phyloP scores from a whole-genome alignment of 768 basidiomycete species.

The Suillus lakei region DNA sequence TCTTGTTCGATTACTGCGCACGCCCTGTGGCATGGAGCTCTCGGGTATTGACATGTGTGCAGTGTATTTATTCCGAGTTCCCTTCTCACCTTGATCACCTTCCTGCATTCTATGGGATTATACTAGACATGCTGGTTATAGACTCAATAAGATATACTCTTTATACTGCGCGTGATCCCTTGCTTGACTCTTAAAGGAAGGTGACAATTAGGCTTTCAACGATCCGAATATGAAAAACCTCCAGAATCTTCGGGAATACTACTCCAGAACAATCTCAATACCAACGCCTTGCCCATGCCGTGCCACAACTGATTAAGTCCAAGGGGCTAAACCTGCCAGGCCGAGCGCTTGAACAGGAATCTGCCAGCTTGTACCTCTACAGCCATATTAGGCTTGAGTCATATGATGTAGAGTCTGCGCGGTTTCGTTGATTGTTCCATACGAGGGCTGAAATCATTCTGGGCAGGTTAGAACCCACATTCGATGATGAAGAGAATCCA shows the following conservation, averaged over 20 bases:
- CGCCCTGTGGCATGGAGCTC: not conserved
- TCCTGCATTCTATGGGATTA: not conserved
- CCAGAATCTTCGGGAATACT: not conserved
- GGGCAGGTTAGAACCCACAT: not conserved
- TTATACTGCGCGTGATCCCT: not conserved
- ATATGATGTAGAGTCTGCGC: not conserved
- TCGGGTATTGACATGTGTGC: not conserved
- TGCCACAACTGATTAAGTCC: too few relatives aligned
- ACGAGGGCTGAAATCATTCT: not conserved
- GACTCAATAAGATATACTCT: not conserved
- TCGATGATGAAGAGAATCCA: not conserved
- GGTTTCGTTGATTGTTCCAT: not conserved
- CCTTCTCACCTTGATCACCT: not conserved
- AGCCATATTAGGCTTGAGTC: not conserved
- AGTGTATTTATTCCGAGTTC: not conserved
- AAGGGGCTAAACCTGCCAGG: too few relatives aligned
- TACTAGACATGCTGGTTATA: not conserved
- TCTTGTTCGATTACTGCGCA: not conserved
- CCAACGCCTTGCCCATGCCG: not conserved
- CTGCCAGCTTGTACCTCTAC: not conserved
- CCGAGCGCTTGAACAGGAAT: too few relatives aligned
- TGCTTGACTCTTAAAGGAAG: not conserved
- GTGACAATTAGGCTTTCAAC: not conserved
- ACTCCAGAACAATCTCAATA: not conserved
- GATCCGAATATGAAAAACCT: not conserved